Evolutionary conservation across 192 early-diverging fungal genomes (phyloP), one percentile per base, ranked within the genome.

Genomic region (Coemansia sp.): DNA sequence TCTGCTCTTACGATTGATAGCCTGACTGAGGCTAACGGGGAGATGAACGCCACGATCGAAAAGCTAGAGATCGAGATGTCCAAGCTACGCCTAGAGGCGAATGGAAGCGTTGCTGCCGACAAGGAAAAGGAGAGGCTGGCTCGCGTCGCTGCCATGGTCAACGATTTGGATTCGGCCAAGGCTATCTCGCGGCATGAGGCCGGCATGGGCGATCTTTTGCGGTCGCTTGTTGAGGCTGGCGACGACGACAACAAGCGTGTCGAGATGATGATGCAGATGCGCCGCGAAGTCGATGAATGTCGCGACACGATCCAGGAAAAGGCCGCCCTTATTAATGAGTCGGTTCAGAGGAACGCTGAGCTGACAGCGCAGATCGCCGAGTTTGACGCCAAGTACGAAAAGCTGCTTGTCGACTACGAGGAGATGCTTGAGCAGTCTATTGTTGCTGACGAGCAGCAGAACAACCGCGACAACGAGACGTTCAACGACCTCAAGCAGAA

Each of bases 1-100:
- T 88, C 86, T 22, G 77, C 87, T 60, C 94, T 99, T 63, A 93
- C 87, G n/a, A 84, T 97, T 7, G 96, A 99, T 39, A 89, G 87
- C 76, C 78, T 97, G 48, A 91, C 90, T 41, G 95, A 98, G 75
- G 89, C 86, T 32, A 95, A 97, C 70, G 65, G 71, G 27, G 96
- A 98, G 64, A 78, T 95, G 34, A 73, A 77, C 34, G 80, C 76
- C 36, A 91, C 95, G 69, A 72, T 97, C 15, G 91, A 95, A 5
- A 84, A 86, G 46, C 83, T 90, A 46, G 94, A 91, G 86, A 88
- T 90, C 62, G 74, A 84, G 24, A 55, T 92, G 32, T 68, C 74
- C 58, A 86, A 90, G 65, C 72, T 89, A 61, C 71, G 78, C 19
- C 69, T 65, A 24, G 78, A 84, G 41, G 61, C 74, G 3, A 61